These are phyloP conservation scores for Endoconidiophora laricicola DNA, from an alignment of 2,329 filamentous ascomycete species.

Conservation along the genomic window DNA sequence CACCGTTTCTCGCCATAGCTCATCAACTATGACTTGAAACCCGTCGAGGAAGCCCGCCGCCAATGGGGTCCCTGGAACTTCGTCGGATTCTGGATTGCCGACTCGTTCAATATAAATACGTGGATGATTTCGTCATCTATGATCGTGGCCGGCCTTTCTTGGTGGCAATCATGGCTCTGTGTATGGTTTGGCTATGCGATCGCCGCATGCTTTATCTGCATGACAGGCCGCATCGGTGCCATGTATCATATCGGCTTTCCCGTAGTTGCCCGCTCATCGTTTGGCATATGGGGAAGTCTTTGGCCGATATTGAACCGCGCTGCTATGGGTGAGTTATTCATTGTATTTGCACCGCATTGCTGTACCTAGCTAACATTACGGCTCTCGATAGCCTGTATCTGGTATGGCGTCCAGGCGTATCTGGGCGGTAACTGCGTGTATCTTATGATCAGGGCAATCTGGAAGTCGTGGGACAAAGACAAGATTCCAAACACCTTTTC, in stretches of 20 bases:
- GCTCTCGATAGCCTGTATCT: constrained; percentile 46
- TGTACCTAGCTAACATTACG: neutral
- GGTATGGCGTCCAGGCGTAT: constrained; percentile 75
- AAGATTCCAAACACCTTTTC: constrained; percentile 53
- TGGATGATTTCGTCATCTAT: constrained; percentile 87
- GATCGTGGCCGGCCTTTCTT: constrained; percentile 61
- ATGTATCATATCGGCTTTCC: constrained; percentile 83
- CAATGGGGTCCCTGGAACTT: constrained; percentile 83
- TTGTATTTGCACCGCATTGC: constrained; percentile 4
- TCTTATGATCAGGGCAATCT: constrained; percentile 77
- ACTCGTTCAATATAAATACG: constrained; percentile 78
- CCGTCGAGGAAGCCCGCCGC: constrained; percentile 61
- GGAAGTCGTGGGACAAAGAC: constrained; percentile 46
- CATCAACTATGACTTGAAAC: constrained; percentile 66
- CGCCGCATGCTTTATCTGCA: constrained; percentile 55
- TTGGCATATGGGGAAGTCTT: constrained; percentile 75
- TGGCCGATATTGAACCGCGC: constrained; percentile 84
- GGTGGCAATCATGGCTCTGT: constrained; percentile 86
- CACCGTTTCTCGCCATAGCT: constrained; percentile 29
- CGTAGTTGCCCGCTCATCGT: constrained; percentile 59
- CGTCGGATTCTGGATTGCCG: constrained; percentile 73
- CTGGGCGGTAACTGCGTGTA: constrained; percentile 76
- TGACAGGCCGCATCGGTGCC: constrained; percentile 71
- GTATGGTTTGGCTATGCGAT: constrained; percentile 77
- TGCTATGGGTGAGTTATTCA: constrained; percentile 42